phyloP scores from a whole-genome alignment of 2,329 filamentous ascomycete genomes.

The Passalora sequoiae region DNA sequence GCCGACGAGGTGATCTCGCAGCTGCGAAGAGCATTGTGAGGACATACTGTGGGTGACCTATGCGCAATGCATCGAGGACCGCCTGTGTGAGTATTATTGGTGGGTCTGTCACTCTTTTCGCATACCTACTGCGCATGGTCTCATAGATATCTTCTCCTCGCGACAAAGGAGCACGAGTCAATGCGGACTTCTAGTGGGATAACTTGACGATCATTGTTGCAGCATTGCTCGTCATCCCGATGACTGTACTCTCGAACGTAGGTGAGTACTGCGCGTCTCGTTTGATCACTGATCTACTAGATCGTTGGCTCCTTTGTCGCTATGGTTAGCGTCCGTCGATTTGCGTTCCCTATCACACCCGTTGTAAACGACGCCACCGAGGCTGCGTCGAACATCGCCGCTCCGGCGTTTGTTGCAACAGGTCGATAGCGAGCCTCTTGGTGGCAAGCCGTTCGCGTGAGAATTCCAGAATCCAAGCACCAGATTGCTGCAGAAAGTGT shows the following conservation, averaged over 20 bases:
- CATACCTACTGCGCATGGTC: slow-evolving; percentile 14
- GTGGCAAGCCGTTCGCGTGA: too few relatives aligned
- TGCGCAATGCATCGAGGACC: slow-evolving; percentile 4
- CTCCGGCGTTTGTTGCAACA: too few relatives aligned
- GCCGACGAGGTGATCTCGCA: slow-evolving; percentile 5
- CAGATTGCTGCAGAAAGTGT: too few relatives aligned
- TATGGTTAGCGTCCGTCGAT: too few relatives aligned
- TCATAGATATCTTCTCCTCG: slow-evolving; percentile 18
- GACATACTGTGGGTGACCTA: slow-evolving; percentile 10
- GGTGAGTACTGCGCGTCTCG: slow-evolving; percentile 10
- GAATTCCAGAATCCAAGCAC: too few relatives aligned
- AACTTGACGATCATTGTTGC: slow-evolving; percentile 16
- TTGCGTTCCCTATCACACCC: too few relatives aligned
- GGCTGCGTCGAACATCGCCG: too few relatives aligned
- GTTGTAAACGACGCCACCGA: too few relatives aligned
- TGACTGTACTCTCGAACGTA: slow-evolving; percentile 12
- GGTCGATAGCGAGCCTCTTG: too few relatives aligned
- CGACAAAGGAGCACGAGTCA: slow-evolving; percentile 11
- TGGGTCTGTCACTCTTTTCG: slow-evolving; percentile 4
- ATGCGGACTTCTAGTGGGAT: slow-evolving; percentile 19
- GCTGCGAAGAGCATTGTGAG: slow-evolving; percentile 20
- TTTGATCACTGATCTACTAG: too few relatives aligned
- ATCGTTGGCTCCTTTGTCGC: too few relatives aligned
- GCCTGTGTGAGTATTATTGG: slow-evolving; percentile 15
- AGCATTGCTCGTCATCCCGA: slow-evolving; percentile 13